Conservation (phyloP, 2,329 filamentous ascomycete species). For the Ploettnerulaceae sp. region DNA sequence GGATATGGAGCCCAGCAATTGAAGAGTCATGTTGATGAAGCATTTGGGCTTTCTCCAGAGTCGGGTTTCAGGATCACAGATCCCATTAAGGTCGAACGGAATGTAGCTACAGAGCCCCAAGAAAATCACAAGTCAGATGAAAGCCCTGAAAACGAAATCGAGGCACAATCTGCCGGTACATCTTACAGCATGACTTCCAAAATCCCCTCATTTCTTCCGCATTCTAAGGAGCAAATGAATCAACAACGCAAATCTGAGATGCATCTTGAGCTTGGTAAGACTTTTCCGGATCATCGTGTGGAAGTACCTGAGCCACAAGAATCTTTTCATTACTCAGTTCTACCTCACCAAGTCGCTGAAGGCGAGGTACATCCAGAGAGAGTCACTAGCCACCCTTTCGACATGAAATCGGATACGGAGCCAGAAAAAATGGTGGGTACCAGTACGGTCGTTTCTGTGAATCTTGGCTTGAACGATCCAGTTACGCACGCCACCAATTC, state of each 20-base stretch:
- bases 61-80: constrained; percentile 17
- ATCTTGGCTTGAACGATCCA: no score
- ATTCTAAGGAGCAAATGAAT: neutral
- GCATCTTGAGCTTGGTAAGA: neutral
- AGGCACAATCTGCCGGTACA: constrained; percentile 10
- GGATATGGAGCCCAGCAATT: constrained; percentile 24
- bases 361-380: no score
- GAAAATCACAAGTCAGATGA: neutral
- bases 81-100: neutral
- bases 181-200: constrained; percentile 10
- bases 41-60: constrained; percentile 23
- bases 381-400: no score
- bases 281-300: no score
- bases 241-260: neutral
- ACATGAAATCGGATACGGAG: no score
- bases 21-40: constrained; percentile 26
- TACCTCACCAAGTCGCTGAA: no score
- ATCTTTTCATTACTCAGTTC: no score
- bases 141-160: neutral
- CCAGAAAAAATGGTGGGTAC: no score
- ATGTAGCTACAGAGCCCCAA: neutral
- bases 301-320: no score
- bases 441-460: no score
- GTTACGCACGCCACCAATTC: neutral
- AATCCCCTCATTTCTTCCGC: constrained; percentile 6